Evolutionary conservation across 352 stramenopile genomes (phyloP), one percentile per base, ranked within the genome.

Genomic region (Phytophthora pluvialis): DNA sequence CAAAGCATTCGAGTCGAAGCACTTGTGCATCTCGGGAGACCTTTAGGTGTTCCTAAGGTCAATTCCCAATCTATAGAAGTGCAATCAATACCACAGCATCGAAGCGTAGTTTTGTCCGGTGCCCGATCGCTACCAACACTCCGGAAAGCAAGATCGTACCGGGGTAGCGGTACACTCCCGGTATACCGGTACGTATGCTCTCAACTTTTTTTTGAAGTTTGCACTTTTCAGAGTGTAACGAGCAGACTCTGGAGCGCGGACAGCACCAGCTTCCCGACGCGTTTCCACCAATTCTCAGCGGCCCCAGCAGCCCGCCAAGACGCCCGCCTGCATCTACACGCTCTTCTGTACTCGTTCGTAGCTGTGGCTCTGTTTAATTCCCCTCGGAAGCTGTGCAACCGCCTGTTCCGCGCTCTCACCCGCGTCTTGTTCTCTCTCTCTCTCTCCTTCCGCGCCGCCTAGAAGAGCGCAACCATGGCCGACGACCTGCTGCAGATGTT

Each of bases 401-500:
- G 10, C 5, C 10, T 12, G 3, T 26, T 46, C 33, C 36, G 21
- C n/a, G 12, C 45, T n/a, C 13, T 52, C 9, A 28, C 15, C 5
- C 4, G 1, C 21, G 21, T 21, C 21, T 39, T 36, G 35, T 8
- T 18, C 12, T 53, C 21, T 21, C 21, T 68, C 28, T 48, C 36
- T 47, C 36, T 31, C 31, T 38, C 12, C 15, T 35, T 31, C 28
- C 38, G 45, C 16, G 26, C 15, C 46, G 16, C n/a, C 8, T 31
- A 40, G 6, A 51, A 50, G 12, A 48, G 16, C 39, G 29, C 11
- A 61, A 67, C 29, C 18, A 92, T 92, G 83, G 81, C 81, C 50
- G 86, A 95, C 66, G 85, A 95, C 48, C 59, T 95, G 31, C 72
- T 95, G 68, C 86, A 90, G 57, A 91, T 93, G 79, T 94, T 95